These are phyloP conservation scores for Sarocladiaceae sp. DNA, from an alignment of 2,329 filamentous ascomycete genomes.

Conservation along the genomic window DNA sequence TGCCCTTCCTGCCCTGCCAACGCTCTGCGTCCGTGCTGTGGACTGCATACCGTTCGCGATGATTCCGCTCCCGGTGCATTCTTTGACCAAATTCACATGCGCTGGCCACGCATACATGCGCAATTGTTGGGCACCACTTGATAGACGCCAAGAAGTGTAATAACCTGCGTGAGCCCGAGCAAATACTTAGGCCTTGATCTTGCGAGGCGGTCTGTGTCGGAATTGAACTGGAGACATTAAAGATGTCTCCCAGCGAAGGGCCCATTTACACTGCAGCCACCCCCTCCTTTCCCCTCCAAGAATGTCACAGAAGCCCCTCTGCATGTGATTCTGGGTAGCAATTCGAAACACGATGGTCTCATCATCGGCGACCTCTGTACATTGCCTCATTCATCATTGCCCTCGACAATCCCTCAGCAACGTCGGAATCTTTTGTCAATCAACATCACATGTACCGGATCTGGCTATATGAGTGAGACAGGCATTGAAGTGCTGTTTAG, in stretches of 20 bases:
- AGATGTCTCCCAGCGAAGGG: not conserved
- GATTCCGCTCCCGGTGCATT: no score
- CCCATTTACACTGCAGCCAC: not conserved
- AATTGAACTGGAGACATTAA: not conserved
- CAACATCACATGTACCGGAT: not conserved
- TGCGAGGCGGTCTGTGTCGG: not conserved
- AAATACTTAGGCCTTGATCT: no score
- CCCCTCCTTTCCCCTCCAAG: not conserved
- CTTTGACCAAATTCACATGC: no score
- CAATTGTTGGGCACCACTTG: no score
- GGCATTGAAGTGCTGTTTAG: not conserved
- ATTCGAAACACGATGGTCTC: not conserved
- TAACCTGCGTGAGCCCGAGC: no score
- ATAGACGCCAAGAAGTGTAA: no score
- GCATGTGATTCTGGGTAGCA: slow-evolving; percentile 7
- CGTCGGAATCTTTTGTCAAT: no score
- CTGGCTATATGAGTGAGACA: not conserved
- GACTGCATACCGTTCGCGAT: no score
- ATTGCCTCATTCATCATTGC: no score
- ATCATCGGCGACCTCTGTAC: not conserved
- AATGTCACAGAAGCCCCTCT: not conserved
- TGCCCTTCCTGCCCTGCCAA: not conserved
- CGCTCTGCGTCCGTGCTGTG: no score
- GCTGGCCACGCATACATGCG: no score
- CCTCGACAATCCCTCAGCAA: no score